Conservation (phyloP, 495 filamentous ascomycete genomes). For the Penicillium cosmopolitanum region DNA sequence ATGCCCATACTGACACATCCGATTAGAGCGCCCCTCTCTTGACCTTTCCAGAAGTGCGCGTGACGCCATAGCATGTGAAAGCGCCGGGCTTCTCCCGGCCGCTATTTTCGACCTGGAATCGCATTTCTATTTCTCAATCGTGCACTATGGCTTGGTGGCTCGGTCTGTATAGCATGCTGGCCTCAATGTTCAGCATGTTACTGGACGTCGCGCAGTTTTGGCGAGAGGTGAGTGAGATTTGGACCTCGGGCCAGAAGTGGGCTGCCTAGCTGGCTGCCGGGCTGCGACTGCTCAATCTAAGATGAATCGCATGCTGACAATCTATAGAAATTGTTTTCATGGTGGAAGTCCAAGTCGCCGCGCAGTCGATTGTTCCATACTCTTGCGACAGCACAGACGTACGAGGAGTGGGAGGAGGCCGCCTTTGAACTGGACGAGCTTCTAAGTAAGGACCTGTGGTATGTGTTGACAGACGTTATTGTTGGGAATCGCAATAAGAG, state of each 20-base stretch:
- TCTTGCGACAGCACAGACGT: constrained; percentile 66
- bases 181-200: constrained; percentile 57
- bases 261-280: no score
- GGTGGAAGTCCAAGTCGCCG: constrained; percentile 46
- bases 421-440: constrained; percentile 79
- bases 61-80: constrained; percentile 47
- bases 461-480: constrained; percentile 9
- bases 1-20: background rate
- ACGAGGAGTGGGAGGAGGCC: constrained; percentile 82
- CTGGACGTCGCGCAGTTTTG: constrained; percentile 67
- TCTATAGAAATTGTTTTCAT: constrained; percentile 39
- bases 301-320: background rate
- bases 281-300: no score
- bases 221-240: constrained; percentile 54
- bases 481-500: background rate
- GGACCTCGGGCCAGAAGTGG: background rate
- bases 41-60: constrained; percentile 7
- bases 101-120: constrained; percentile 12
- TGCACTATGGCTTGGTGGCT: constrained; percentile 29
- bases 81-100: constrained; percentile 18
- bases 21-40: background rate
- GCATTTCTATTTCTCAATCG: constrained; percentile 3
- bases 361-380: constrained; percentile 34
- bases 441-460: constrained; percentile 82
- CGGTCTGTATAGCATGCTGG: constrained; percentile 37